Conservation (phyloP, 345 rosid species). For the Excoecaria agallocha region DNA sequence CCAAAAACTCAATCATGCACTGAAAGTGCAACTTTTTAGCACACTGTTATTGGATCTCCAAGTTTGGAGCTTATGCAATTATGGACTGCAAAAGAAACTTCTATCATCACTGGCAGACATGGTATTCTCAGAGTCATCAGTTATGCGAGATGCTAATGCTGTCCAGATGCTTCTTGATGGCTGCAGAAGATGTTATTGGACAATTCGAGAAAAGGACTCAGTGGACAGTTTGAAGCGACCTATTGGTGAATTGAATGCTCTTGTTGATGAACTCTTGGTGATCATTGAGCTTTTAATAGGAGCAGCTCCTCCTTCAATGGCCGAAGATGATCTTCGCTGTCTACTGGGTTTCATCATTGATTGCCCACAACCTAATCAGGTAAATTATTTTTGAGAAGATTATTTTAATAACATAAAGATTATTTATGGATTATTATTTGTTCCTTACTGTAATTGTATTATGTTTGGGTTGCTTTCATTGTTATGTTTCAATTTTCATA, state of each 20-base stretch:
- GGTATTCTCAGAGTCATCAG: conserved; percentile 95
- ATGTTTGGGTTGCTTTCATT: background rate
- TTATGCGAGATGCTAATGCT: conserved; percentile 95
- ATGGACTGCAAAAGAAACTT: conserved; percentile 95
- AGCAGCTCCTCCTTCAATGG: conserved; percentile 75
- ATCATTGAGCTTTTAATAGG: conserved; percentile 93
- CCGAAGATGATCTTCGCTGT: conserved; percentile 71
- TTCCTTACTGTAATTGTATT: background rate
- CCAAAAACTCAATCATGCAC: conserved; percentile 75
- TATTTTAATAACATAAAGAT: background rate
- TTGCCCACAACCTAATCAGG: conserved; percentile 99
- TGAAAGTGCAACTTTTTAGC: conserved; percentile 91
- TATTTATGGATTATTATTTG: background rate
- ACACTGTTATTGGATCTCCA: conserved; percentile 84
- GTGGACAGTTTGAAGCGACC: conserved; percentile 64
- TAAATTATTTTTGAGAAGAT: background rate
- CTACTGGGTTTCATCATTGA: conserved; percentile 94
- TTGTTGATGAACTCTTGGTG: conserved; percentile 98
- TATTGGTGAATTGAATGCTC: conserved; percentile 91
- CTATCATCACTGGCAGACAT: conserved; percentile 94
- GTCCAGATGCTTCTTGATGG: conserved; percentile 99
- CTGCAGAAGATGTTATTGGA: conserved; percentile 99
- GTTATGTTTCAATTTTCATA: background rate
- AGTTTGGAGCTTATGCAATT: conserved; percentile 95
- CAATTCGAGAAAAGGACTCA: conserved; percentile 76